Evolutionary conservation across 2,329 filamentous ascomycete species (phyloP).

Genomic region (Colletotrichum camelliae): DNA sequence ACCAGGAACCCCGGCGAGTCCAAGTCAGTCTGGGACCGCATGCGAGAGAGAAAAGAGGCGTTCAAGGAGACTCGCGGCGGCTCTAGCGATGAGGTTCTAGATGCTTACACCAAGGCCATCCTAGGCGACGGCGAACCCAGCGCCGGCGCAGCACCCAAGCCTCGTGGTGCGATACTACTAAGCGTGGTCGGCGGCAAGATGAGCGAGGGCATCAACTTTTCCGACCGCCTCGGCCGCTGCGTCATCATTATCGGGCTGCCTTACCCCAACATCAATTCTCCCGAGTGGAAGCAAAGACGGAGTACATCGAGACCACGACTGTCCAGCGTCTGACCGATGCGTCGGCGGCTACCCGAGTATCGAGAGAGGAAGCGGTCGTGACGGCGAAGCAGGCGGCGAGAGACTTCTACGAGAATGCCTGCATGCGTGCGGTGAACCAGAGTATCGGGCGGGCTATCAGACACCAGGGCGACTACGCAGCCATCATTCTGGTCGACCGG

Average conservation of each 20-base stretch:
- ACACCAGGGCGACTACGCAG: constrained; percentile 87
- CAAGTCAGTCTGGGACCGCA: constrained; percentile 61
- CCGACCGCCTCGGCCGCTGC: constrained; percentile 84
- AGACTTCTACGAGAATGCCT: constrained; percentile 92
- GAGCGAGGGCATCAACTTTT: constrained; percentile 98
- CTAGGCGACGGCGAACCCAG: constrained; percentile 39
- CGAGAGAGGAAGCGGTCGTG: constrained; percentile 35
- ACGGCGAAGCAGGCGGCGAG: constrained; percentile 63
- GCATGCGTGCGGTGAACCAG: constrained; percentile 97
- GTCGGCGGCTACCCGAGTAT: constrained; percentile 26
- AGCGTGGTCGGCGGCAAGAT: constrained; percentile 94
- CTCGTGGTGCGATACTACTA: constrained; percentile 77
- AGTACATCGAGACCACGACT: constrained; percentile 76
- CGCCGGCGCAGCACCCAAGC: neutral
- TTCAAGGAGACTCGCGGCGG: constrained; percentile 63
- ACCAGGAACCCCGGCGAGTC: constrained; percentile 29
- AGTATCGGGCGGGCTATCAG: constrained; percentile 92
- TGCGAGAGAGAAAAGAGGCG: constrained; percentile 65
- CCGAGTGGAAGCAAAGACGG: constrained; percentile 92
- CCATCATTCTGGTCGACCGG: constrained; percentile 83
- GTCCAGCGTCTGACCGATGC: constrained; percentile 37
- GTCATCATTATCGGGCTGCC: constrained; percentile 92
- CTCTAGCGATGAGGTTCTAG: constrained; percentile 73
- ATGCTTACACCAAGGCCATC: constrained; percentile 75
- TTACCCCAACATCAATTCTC: constrained; percentile 87